A percentile compares a stretch with the other conserved stretches of the same genome.
Conservation (phyloP, 2,329 filamentous ascomycete species). For the Madurella mycetomatis region DNA sequence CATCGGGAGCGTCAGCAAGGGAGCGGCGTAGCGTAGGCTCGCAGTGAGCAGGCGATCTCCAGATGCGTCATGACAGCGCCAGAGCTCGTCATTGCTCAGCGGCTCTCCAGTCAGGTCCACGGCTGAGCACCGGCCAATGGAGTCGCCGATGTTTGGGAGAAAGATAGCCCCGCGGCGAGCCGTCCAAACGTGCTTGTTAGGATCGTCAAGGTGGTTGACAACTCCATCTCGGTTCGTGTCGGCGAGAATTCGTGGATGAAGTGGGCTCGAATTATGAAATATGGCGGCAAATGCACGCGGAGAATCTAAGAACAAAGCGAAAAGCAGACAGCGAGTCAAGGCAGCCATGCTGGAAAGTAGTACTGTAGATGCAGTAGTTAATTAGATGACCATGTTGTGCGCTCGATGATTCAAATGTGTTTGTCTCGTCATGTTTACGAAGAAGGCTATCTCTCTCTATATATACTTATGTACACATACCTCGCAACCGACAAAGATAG, state of each 20-base stretch:
- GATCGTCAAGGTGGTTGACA: conserved; percentile 1
- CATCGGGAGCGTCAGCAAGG: neutral
- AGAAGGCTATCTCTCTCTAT: too few species aligned
- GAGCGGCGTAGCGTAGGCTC: neutral
- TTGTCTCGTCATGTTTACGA: too few species aligned
- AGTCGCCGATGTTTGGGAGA: conserved; percentile 5
- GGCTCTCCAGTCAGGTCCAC: neutral
- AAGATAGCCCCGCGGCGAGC: neutral
- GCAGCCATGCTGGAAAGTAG: too few species aligned
- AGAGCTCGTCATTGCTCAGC: conserved; percentile 1
- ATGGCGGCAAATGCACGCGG: neutral
- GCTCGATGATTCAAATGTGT: too few species aligned
- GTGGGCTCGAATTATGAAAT: neutral
- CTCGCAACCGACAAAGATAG: too few species aligned
- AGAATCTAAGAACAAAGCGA: too few species aligned
- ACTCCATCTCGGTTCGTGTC: conserved; percentile 4
- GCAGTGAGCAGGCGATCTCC: neutral
- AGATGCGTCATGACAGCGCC: conserved; percentile 1
- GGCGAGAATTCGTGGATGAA: conserved; percentile 1
- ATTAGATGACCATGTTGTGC: too few species aligned
- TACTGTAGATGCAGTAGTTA: too few species aligned
- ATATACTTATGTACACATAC: too few species aligned
- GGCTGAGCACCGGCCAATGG: neutral
- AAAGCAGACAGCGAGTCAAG: too few species aligned
- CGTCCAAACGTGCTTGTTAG: conserved; percentile 2